A percentile compares a stretch with the other conserved stretches of the same genome.
These are phyloP conservation scores for Pelargonium nanum DNA, from an alignment of 345 rosid genomes.

Conservation along the genomic window DNA sequence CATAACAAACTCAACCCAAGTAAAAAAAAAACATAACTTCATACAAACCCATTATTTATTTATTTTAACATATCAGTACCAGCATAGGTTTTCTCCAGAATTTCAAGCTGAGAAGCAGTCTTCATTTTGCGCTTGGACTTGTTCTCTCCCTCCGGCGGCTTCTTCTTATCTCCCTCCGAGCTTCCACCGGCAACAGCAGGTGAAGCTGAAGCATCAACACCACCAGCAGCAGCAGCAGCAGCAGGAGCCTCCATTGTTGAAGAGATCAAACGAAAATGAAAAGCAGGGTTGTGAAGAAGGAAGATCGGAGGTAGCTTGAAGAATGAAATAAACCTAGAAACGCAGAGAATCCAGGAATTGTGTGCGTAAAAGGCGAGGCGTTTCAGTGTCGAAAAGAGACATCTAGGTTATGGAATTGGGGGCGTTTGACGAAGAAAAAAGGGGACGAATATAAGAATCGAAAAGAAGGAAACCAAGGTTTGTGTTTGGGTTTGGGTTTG, in stretches of 20 bases:
- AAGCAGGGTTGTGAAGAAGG: neutral
- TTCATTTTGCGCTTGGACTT: slow-evolving; percentile 86
- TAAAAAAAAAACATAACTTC: neutral
- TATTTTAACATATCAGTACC: slow-evolving; percentile 23
- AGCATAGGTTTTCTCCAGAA: slow-evolving; percentile 68
- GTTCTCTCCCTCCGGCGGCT: slow-evolving; percentile 31
- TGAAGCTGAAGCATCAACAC: neutral
- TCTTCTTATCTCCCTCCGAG: slow-evolving; percentile 48
- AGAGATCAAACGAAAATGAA: slow-evolving; percentile 1
- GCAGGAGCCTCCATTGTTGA: slow-evolving; percentile 1
- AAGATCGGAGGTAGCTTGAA: neutral
- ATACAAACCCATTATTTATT: slow-evolving; percentile 2
- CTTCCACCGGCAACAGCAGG: slow-evolving; percentile 13
- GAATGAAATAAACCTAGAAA: slow-evolving; percentile 11
- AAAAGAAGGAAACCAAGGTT: neutral
- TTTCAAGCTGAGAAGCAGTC: slow-evolving; percentile 83
- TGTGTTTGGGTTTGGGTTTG: neutral
- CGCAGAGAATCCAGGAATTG: neutral
- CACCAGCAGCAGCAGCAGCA: slow-evolving; percentile 3
- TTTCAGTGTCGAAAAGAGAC: slow-evolving; percentile 1
- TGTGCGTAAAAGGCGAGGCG: neutral
- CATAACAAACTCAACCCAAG: neutral
- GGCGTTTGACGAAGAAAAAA: slow-evolving; percentile 21
- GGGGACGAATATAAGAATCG: neutral
- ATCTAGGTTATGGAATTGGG: slow-evolving; percentile 20